phyloP scores from a whole-genome alignment of 2,329 filamentous ascomycete genomes.

The Trichophyton verrucosum region DNA sequence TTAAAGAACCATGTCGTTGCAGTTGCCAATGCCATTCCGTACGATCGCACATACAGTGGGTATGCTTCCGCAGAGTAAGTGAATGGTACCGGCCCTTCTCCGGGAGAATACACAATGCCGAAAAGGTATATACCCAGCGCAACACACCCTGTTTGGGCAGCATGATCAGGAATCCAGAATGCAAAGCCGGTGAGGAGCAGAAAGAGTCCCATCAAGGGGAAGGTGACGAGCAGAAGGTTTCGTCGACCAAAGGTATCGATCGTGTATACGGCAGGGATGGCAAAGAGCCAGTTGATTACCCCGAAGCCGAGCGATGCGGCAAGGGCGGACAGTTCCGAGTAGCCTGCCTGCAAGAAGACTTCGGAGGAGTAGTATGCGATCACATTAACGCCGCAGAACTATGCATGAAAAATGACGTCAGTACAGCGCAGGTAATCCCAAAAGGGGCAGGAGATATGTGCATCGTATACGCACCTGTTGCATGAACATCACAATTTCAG shows the following conservation, averaged over 20 bases:
- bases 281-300: constrained; percentile 53
- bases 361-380: constrained; percentile 50
- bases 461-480: constrained; percentile 39
- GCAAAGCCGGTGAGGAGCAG: constrained; percentile 43
- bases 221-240: constrained; percentile 50
- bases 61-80: constrained; percentile 57
- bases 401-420: background rate
- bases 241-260: constrained; percentile 58
- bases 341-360: constrained; percentile 45
- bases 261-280: constrained; percentile 50
- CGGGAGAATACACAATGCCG: constrained; percentile 39
- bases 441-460: background rate
- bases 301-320: constrained; percentile 49
- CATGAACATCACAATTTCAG: constrained; percentile 55
- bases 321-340: constrained; percentile 40
- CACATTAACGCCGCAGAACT: constrained; percentile 41
- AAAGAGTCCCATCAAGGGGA: constrained; percentile 49
- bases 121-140: constrained; percentile 35
- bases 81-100: constrained; percentile 53
- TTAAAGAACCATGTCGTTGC: constrained; percentile 51
- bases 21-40: constrained; percentile 52
- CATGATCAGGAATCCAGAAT: constrained; percentile 37
- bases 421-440: background rate
- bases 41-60: constrained; percentile 49
- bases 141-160: constrained; percentile 31